Evolutionary conservation across 2,329 filamentous ascomycete species (phyloP).

Genomic region (Atkinsonella texensis): DNA sequence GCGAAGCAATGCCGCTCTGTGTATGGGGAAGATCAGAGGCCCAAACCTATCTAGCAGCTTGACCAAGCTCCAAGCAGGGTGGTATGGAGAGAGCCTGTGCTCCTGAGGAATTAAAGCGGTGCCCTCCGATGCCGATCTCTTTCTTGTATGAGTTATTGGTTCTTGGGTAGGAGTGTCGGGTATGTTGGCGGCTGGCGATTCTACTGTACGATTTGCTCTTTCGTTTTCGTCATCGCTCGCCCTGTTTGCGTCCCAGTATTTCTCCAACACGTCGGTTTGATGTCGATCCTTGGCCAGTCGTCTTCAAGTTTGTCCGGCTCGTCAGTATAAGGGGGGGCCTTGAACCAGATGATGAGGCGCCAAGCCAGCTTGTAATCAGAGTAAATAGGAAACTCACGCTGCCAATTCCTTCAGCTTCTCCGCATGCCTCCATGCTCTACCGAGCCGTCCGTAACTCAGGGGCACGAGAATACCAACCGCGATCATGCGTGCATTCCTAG

Average conservation of each 20-base stretch:
- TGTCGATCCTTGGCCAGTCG: conserved; percentile 53
- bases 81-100: conserved; percentile 60
- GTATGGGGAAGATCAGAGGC: conserved; percentile 81
- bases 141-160: conserved; percentile 37
- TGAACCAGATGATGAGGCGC: no score
- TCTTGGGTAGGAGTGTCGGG: conserved; percentile 17
- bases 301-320: conserved; percentile 13
- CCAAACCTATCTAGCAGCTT: conserved; percentile 73
- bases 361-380: no score
- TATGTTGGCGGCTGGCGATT: conserved; percentile 25
- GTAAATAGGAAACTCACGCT: conserved; percentile 32
- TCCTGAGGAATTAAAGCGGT: conserved; percentile 44
- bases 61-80: conserved; percentile 76
- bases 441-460: conserved; percentile 71
- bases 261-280: conserved; percentile 52
- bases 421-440: conserved; percentile 82
- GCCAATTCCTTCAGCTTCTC: conserved; percentile 64
- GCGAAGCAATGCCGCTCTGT: conserved; percentile 73
- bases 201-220: conserved; percentile 8
- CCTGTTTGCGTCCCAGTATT: conserved; percentile 60
- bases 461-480: conserved; percentile 84
- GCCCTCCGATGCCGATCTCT: conserved; percentile 50
- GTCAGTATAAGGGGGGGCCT: background rate
- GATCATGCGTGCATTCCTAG: conserved; percentile 84
- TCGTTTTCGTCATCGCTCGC: conserved; percentile 20